Percentiles rank a stretch among this genome's conserved stretches.
Evolutionary conservation across 2,329 filamentous ascomycete species (phyloP).

Genomic region (Teratosphaeriaceae sp.): DNA sequence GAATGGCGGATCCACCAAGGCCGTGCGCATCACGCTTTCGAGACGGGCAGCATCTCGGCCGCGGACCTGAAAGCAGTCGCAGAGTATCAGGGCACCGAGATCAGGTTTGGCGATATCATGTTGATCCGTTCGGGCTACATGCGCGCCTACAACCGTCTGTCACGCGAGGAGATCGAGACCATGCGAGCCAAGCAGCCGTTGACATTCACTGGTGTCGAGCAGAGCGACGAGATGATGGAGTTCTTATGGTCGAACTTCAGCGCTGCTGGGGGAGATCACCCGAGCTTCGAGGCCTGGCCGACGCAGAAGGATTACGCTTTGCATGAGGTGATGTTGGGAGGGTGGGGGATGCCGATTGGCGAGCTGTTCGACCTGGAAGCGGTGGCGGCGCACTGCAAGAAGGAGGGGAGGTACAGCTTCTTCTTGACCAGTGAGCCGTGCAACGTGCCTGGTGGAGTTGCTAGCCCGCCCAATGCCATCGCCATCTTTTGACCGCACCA

Average conservation of each 20-base stretch:
- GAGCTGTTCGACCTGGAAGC: conserved; percentile 46
- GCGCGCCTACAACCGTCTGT: conserved; percentile 33
- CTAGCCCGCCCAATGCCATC: conserved; percentile 33
- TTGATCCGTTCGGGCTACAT: conserved; percentile 47
- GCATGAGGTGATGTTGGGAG: conserved; percentile 44
- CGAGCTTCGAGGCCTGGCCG: conserved; percentile 34
- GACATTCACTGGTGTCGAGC: conserved; percentile 44
- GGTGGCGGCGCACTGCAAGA: conserved; percentile 36
- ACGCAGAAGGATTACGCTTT: conserved; percentile 30
- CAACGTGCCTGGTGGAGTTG: conserved; percentile 36
- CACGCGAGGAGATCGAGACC: conserved; percentile 31
- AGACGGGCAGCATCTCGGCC: conserved; percentile 30
- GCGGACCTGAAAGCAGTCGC: conserved; percentile 39
- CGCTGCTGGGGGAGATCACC: conserved; percentile 33
- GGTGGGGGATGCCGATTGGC: conserved; percentile 47
- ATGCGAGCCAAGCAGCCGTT: conserved; percentile 34
- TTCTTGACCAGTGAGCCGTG: conserved; percentile 44
- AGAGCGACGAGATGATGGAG: conserved; percentile 36
- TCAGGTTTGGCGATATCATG: conserved; percentile 52
- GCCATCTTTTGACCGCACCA: conserved; percentile 32
- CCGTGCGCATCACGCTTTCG: conserved; percentile 29
- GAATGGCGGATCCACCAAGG: conserved; percentile 39
- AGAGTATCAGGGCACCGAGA: conserved; percentile 40
- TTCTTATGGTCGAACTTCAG: conserved; percentile 35
- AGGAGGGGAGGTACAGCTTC: conserved; percentile 37